Base-by-base conservation (phyloP, 306 rosid genomes). In the Gleditsia sinensis region DNA sequence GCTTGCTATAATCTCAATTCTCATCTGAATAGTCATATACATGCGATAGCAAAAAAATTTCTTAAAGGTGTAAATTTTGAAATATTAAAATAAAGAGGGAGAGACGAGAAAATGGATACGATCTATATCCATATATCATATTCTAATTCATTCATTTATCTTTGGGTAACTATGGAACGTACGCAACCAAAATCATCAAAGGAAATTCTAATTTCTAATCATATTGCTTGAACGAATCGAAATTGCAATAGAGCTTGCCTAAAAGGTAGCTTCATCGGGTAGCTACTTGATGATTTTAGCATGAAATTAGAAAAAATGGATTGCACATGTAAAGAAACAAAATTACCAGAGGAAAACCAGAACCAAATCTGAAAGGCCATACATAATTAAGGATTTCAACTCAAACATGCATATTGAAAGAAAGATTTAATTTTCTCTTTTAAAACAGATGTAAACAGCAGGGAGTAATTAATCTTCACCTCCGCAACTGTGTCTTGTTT, bases 391-490 rank as follows among this genome's bases (percentile, higher is more conserved):
- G 51, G 5, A 16, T 21, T 21, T 32, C 17, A 72, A 24, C 48
- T 34, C 37, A 24, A 78, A 78, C 46, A 46, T 51, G 21, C 49
- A 37, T 16, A 65, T 42, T 3, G 19, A 76, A 1, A 32, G 9
- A 23, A 13, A 25, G 12, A 24, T 64, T 43, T 59, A n/a, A n/a
- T 69, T 32, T 48, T 63, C 6, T 46, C 20, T 71, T 55, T 43
- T 45, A 56, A 45, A 45, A 67, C 24, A 43, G 50, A 43, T 43
- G 51, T 20, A 16, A 37, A 37, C 7, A 37, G 42, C 11, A 37
- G 42, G 42, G 3, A 4, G 37, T 34, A 23, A 24, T 43, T 39
- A 69, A 76, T 58, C 10, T 72, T 82, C 75, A 88, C 93, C 89
- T 86, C 56, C 19, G 54, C 36, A 58, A 23, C 49, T 19, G 67